Conservation (phyloP, 129 eudicot species). For the Saussurea involucrata region DNA sequence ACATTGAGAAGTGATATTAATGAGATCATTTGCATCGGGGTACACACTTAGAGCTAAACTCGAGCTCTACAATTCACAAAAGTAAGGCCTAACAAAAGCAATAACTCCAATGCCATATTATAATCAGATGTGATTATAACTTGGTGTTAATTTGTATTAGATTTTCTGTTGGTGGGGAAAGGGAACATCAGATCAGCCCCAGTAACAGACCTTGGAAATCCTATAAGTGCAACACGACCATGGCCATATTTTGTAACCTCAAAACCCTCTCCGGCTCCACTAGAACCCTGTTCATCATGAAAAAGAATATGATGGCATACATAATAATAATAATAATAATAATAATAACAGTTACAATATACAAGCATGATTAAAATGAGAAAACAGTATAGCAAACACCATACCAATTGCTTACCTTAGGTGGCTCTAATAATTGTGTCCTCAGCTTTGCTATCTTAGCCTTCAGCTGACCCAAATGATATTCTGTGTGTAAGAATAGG, state of each 20-base stretch:
- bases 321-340: background rate
- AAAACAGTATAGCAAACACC: slow-evolving; percentile 10
- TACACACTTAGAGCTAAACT: background rate
- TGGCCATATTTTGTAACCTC: slow-evolving; percentile 98
- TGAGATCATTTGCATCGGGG: background rate
- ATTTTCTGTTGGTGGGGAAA: background rate
- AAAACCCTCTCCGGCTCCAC: slow-evolving; percentile 95
- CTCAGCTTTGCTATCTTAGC: slow-evolving; percentile 99
- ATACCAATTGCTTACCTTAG: slow-evolving; percentile 60
- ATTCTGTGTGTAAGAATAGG: slow-evolving; percentile 43
- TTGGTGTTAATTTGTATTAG: background rate
- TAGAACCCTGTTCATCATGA: slow-evolving; percentile 60
- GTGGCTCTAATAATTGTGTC: slow-evolving; percentile 96
- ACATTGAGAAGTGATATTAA: background rate
- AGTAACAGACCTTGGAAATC: slow-evolving; percentile 84
- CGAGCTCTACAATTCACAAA: background rate
- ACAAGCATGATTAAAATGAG: background rate
- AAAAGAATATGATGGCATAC: background rate
- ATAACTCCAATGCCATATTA: background rate
- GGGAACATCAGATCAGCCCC: background rate
- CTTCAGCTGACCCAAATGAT: slow-evolving; percentile 99
- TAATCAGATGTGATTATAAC: background rate
- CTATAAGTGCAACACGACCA: slow-evolving; percentile 94
- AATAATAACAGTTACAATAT: slow-evolving; percentile 1
- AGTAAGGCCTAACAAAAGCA: background rate